Percentiles rank a stretch among this genome's conserved stretches.
These are phyloP conservation scores for Fusarium sp. DNA, from an alignment of 2,329 filamentous ascomycete species.

Conservation along the genomic window DNA sequence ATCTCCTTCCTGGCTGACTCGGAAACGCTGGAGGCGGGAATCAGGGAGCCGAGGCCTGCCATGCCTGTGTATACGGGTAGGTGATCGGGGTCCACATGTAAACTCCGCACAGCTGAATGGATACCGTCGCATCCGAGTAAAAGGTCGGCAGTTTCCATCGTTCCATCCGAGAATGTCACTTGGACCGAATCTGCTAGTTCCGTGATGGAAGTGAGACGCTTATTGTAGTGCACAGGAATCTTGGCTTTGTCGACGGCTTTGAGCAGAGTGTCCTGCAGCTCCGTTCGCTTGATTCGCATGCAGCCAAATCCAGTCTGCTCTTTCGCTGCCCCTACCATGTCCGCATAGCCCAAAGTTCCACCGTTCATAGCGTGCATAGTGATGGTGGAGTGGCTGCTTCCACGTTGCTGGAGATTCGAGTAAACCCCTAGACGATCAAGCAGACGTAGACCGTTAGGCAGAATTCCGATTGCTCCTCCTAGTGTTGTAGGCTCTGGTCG, in stretches of 20 bases:
- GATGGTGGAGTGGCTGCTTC: conserved; percentile 5
- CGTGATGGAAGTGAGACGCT: neutral
- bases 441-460: conserved; percentile 7
- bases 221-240: neutral
- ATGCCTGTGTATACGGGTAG: neutral
- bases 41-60: conserved; percentile 3
- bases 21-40: neutral
- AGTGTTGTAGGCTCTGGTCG: neutral
- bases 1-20: neutral
- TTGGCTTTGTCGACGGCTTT: neutral
- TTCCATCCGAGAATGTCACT: neutral
- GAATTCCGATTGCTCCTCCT: neutral
- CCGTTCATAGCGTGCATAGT: conserved; percentile 1
- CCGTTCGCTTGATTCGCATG: conserved; percentile 9
- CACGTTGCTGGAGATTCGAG: conserved; percentile 1
- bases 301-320: conserved; percentile 5
- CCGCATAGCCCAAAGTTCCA: neutral
- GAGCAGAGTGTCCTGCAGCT: neutral
- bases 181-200: neutral
- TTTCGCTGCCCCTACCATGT: neutral
- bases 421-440: conserved; percentile 9
- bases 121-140: conserved; percentile 7
- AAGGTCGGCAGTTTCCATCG: neutral
- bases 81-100: neutral
- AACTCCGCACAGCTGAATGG: neutral